Evolutionary conservation across 371 early-diverging fungal genomes (phyloP).

Genomic region (Apophysomyces elegans): DNA sequence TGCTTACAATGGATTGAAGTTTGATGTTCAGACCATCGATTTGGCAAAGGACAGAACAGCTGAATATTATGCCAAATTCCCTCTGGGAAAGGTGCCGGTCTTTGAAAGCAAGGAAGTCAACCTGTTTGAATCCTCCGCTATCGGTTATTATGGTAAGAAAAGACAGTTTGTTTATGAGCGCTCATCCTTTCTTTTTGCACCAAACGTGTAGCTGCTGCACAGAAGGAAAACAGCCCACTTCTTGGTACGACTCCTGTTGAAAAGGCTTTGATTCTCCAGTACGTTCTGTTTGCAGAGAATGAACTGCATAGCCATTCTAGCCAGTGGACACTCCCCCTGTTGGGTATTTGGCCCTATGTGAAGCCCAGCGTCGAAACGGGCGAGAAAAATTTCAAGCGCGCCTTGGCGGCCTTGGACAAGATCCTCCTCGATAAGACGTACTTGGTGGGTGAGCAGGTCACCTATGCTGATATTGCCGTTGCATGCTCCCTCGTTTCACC

Average conservation of each 20-base stretch:
- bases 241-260: slow-evolving; percentile 73
- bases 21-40: slow-evolving; percentile 69
- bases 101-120: slow-evolving; percentile 78
- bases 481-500: slow-evolving; percentile 52
- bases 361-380: slow-evolving; percentile 63
- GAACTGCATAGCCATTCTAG: slow-evolving; percentile 42
- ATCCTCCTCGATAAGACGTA: slow-evolving; percentile 70
- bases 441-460: slow-evolving; percentile 81
- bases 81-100: slow-evolving; percentile 80
- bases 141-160: slow-evolving; percentile 80
- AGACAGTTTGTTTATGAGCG: too few species aligned
- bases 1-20: slow-evolving; percentile 72
- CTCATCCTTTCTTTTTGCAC: slow-evolving; percentile 2
- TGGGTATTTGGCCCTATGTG: slow-evolving; percentile 61
- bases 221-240: slow-evolving; percentile 64
- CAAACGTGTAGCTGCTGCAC: slow-evolving; percentile 62
- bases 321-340: slow-evolving; percentile 58
- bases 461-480: slow-evolving; percentile 76
- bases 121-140: slow-evolving; percentile 84
- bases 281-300: slow-evolving; percentile 74
- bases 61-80: slow-evolving; percentile 87
- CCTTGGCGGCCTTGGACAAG: slow-evolving; percentile 63
- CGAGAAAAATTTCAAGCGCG: slow-evolving; percentile 56
- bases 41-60: slow-evolving; percentile 65
- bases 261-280: slow-evolving; percentile 81